Percentiles rank a stretch among this genome's conserved stretches.
phyloP scores from a whole-genome alignment of 139 green algal species.

The Astrephomene gubernaculifera region DNA sequence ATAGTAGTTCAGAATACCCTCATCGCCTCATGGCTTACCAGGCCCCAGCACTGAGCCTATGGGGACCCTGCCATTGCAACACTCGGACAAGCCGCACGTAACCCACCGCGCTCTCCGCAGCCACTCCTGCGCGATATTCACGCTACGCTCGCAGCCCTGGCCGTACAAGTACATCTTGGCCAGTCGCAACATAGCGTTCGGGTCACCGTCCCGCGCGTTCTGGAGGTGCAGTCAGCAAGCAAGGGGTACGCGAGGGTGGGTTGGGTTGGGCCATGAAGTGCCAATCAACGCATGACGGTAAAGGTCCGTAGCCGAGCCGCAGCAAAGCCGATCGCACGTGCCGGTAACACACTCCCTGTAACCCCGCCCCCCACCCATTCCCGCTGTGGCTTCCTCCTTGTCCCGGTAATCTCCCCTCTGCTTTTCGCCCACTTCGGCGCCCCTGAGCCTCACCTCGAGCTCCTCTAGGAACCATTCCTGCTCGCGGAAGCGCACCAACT shows the following conservation, averaged over 20 bases:
- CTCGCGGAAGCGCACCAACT: constrained; percentile 71
- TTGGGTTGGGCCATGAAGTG: neutral
- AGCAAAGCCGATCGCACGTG: too few species aligned
- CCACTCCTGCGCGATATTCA: constrained; percentile 57
- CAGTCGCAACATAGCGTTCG: constrained; percentile 70
- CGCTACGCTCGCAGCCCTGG: constrained; percentile 49
- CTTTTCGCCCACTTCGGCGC: neutral
- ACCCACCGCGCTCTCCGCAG: constrained; percentile 54
- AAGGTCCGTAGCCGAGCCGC: too few species aligned
- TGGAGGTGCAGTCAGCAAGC: constrained; percentile 6
- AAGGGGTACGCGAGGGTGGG: too few species aligned
- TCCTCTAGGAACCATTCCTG: constrained; percentile 71
- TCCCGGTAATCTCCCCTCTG: neutral
- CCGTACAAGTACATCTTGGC: constrained; percentile 76
- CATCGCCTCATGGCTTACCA: too few species aligned
- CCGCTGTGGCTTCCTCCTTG: too few species aligned
- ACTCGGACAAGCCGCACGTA: too few species aligned
- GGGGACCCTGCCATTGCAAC: too few species aligned
- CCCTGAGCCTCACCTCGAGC: constrained; percentile 66
- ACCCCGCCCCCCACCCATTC: too few species aligned
- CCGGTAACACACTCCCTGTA: too few species aligned
- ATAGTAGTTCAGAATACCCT: too few species aligned
- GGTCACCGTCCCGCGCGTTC: constrained; percentile 61
- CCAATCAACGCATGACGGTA: too few species aligned
- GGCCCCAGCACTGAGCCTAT: too few species aligned